Conservation (phyloP, 2,329 filamentous ascomycete genomes). For the Paecilomyces formosus region DNA sequence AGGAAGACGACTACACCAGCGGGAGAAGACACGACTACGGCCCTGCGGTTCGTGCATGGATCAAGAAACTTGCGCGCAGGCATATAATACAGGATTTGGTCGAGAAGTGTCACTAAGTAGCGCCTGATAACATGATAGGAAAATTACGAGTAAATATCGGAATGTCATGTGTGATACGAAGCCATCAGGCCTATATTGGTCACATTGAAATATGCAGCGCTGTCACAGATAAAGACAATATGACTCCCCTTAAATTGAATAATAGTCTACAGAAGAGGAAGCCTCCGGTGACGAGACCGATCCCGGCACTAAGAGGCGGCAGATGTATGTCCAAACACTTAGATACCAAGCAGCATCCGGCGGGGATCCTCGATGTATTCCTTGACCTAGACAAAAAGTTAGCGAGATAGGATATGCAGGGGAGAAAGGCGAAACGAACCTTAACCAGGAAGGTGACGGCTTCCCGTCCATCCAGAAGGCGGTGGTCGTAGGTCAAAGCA, state of each 20-base stretch:
- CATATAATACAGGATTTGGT: conserved; percentile 44
- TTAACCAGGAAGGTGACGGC: conserved; percentile 95
- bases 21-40: conserved; percentile 56
- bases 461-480: conserved; percentile 88
- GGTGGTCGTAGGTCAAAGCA: conserved; percentile 94
- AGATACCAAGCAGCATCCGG: conserved; percentile 66
- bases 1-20: conserved; percentile 34
- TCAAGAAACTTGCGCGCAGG: conserved; percentile 61
- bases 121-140: background rate
- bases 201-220: background rate
- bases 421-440: conserved; percentile 27
- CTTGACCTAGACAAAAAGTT: conserved; percentile 53
- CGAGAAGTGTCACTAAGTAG: background rate
- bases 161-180: background rate
- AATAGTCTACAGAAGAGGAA: background rate
- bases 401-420: background rate
- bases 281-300: background rate
- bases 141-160: background rate
- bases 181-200: background rate
- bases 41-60: conserved; percentile 60
- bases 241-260: background rate
- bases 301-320: background rate
- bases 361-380: conserved; percentile 94
- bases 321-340: background rate
- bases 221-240: background rate